Evolutionary conservation across 106 monocot species (phyloP), one percentile per base, ranked within the genome.

Genomic region (Acanthochlamys bracteata): DNA sequence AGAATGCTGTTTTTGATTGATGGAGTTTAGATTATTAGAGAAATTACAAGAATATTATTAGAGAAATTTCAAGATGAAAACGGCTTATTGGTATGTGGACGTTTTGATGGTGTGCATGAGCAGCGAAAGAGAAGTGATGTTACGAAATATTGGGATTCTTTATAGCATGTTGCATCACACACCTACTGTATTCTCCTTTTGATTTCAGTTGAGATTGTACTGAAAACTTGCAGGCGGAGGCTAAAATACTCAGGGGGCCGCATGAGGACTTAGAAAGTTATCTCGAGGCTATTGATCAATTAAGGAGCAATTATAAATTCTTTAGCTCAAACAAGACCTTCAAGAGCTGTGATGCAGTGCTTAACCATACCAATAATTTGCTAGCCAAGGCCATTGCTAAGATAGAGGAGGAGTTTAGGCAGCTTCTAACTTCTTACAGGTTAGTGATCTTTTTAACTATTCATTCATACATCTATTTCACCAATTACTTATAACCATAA

Each of bases 261-360:
- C 86, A 84, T 58, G 91, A 92, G 64, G 86, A 92, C 51, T 27
- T 92, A 19, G 91, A 92, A 59, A 77, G 81, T 68, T 92, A 81
- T 65, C 51, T 92, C 60, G 78, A 74, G 66, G 91, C 86, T 57
- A 69, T 92, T 66, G 83, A 81, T 52, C 71, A 78, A 63, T 60
- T 92, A 59, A 86, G 75, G 72, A 67, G 70, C 25, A 84, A 65
- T 61, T 67, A 69, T 20, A 55, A 71, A 11, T 87, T 84, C 53
- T 92, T 92, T 42, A 69, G 72, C 61, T 71, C 80, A 2, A 81
- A 86, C 24, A 84, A 84, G 69, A 74, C 39, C 42, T 84, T 84
- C 72, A 84, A 76, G 62, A 74, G 71, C 58, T 70, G 78, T 68
- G 86, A 86, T 69, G 83, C 70, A 23, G 78, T 92, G 68, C 65